Percentiles rank a stretch among this genome's conserved stretches.
Conservation (phyloP, 805 yeast species). For the Yueomyces sinensis region DNA sequence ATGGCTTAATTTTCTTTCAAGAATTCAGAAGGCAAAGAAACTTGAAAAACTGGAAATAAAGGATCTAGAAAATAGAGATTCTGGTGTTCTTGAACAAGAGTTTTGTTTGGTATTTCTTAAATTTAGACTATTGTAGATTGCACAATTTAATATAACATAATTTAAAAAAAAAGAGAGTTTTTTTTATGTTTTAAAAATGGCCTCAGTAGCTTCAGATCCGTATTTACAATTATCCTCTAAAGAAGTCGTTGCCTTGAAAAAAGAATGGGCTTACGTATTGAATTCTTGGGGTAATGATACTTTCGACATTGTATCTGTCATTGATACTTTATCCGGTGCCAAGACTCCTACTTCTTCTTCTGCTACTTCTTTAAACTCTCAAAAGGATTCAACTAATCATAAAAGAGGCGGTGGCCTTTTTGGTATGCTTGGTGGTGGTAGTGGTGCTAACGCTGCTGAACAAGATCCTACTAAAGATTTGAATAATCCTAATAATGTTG, state of each 20-base stretch:
- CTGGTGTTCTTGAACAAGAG: no score
- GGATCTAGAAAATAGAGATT: no score
- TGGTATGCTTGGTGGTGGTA: constrained; percentile 1
- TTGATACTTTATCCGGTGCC: not conserved
- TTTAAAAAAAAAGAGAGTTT: no score
- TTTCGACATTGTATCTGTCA: not conserved
- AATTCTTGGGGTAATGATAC: constrained; percentile 1
- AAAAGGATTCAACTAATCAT: not conserved
- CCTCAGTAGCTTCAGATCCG: no score
- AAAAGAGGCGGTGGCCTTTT: not conserved
- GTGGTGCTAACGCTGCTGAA: not conserved
- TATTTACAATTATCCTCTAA: not conserved
- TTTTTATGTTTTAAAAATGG: no score
- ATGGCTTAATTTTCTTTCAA: no score
- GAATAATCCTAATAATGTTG: not conserved
- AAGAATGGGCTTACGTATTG: constrained; percentile 1
- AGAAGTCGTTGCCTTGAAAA: constrained; percentile 12
- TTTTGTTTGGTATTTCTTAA: no score
- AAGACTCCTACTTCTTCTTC: not conserved
- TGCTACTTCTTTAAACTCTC: not conserved
- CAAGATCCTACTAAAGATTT: not conserved
- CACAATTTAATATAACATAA: no score
- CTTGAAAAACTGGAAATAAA: no score
- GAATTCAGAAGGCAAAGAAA: no score
- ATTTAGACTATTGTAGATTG: no score